Evolutionary conservation across 345 rosid species (phyloP).

Genomic region (Arabis alpina): DNA sequence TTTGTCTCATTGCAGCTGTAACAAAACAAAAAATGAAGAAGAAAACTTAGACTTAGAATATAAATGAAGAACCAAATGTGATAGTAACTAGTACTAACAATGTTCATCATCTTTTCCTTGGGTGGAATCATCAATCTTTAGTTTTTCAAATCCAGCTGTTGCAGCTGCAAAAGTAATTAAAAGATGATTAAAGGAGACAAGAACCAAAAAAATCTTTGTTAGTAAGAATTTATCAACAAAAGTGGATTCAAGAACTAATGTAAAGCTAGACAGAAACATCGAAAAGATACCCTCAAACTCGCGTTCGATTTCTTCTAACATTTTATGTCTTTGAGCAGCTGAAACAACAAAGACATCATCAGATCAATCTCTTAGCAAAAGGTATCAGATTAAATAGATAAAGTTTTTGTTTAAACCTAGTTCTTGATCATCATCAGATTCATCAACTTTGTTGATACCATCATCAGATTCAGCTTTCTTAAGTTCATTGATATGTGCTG

Average conservation of each 20-base stretch:
- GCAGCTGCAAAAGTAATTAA: conserved; percentile 37
- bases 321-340: conserved; percentile 34
- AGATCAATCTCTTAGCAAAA: conserved; percentile 13
- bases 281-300: conserved; percentile 39
- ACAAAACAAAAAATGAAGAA: neutral
- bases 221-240: conserved; percentile 27
- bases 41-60: conserved; percentile 10
- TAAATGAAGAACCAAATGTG: conserved; percentile 15
- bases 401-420: conserved; percentile 20
- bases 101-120: conserved; percentile 37
- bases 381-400: neutral
- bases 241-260: conserved; percentile 7
- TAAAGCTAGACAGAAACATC: conserved; percentile 13
- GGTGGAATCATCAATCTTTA: conserved; percentile 34
- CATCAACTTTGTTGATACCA: conserved; percentile 34
- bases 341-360: conserved; percentile 22
- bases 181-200: conserved; percentile 14
- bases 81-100: conserved; percentile 16
- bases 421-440: conserved; percentile 26
- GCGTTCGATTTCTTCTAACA: conserved; percentile 39
- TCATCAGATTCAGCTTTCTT: conserved; percentile 37
- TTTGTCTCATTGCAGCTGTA: conserved; percentile 39
- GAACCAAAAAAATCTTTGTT: conserved; percentile 7
- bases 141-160: conserved; percentile 33
- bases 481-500: conserved; percentile 35